Percentiles rank a stretch among this genome's conserved stretches.
Conservation (phyloP, 805 yeast species). For the Blastobotrys muscicola region DNA sequence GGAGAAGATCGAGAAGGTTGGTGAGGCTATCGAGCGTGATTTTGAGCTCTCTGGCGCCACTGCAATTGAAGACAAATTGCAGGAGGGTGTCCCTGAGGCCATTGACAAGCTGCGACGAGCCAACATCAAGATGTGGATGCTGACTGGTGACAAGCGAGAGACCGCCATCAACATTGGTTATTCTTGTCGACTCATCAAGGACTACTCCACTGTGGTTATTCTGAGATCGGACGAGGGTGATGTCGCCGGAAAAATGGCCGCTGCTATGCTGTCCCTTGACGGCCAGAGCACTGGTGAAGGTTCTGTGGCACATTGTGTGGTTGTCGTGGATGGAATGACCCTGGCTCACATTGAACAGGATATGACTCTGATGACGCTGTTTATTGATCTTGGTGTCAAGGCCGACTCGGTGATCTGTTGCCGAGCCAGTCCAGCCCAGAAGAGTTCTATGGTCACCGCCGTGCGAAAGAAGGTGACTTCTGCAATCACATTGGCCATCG, state of each 20-base stretch:
- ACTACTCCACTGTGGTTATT: constrained; percentile 81
- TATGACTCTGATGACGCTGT: constrained; percentile 58
- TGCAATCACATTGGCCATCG: constrained; percentile 87
- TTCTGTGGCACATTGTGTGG: constrained; percentile 84
- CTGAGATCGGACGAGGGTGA: constrained; percentile 45
- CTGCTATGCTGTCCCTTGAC: constrained; percentile 64
- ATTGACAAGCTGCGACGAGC: constrained; percentile 88
- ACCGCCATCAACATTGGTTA: constrained; percentile 97
- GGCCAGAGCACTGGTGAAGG: constrained; percentile 32
- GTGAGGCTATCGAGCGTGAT: constrained; percentile 60
- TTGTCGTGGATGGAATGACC: constrained; percentile 92
- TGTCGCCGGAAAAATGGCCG: constrained; percentile 57
- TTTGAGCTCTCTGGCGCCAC: constrained; percentile 80
- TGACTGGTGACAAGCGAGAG: constrained; percentile 96
- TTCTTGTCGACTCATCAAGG: constrained; percentile 86
- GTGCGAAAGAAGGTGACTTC: constrained; percentile 62
- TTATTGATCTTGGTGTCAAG: constrained; percentile 75
- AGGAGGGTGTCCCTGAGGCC: constrained; percentile 94
- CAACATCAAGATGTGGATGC: constrained; percentile 94
- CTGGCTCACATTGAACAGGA: constrained; percentile 65
- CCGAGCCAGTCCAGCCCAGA: constrained; percentile 95
- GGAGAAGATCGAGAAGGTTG: constrained; percentile 56
- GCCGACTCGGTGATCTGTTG: constrained; percentile 91
- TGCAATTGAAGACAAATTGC: constrained; percentile 94
- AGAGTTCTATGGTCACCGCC: constrained; percentile 76